A percentile compares a stretch with the other conserved stretches of the same genome.
Conservation (phyloP, 306 rosid genomes). For the Macrotyloma uniflorum region DNA sequence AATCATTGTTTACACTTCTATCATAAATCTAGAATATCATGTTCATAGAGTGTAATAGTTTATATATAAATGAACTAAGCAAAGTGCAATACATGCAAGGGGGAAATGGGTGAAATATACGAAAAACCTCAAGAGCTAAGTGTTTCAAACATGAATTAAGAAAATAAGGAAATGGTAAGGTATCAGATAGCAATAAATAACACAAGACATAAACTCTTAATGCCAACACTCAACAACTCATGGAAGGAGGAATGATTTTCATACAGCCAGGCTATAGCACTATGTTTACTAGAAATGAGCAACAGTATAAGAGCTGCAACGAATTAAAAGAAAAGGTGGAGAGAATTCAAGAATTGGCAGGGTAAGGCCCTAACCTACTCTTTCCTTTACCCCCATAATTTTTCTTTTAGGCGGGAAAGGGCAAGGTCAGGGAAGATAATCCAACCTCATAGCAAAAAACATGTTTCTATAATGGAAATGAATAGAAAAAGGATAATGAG, state of each 20-base stretch:
- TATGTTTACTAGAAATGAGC: not conserved
- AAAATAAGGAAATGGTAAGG: constrained; percentile 5
- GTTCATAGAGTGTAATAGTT: not conserved
- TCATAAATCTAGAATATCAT: constrained; percentile 29
- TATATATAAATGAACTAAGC: not conserved
- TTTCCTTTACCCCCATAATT: not conserved
- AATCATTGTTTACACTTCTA: not conserved
- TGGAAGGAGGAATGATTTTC: not conserved
- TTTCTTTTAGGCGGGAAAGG: not conserved
- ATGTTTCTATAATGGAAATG: not conserved
- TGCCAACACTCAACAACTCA: not conserved
- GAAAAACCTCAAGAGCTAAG: not conserved
- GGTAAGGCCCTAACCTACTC: not conserved
- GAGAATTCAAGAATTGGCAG: not conserved
- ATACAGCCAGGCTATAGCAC: not conserved
- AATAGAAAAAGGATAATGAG: not conserved
- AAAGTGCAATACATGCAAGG: not conserved
- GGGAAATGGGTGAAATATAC: not conserved
- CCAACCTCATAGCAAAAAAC: constrained; percentile 9
- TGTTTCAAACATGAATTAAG: not conserved
- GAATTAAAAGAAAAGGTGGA: not conserved
- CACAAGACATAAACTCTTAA: not conserved
- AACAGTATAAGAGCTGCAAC: not conserved
- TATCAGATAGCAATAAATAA: not conserved
- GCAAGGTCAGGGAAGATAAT: constrained; percentile 10